Evolutionary conservation across 352 stramenopile species (phyloP).

Genomic region (Plasmopara muralis): DNA sequence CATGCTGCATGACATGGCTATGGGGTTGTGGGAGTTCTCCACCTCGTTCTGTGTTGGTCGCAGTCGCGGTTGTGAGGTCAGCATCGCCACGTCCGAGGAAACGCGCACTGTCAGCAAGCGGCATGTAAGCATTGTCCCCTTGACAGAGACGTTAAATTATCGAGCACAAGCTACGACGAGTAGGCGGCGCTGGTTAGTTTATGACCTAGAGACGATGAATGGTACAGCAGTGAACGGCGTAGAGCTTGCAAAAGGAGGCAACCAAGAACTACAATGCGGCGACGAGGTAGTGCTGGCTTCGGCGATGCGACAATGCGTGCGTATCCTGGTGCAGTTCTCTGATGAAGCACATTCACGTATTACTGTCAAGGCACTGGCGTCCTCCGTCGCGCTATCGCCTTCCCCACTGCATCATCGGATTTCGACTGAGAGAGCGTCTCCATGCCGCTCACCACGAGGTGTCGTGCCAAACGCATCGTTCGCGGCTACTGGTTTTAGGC

Average conservation of each 20-base stretch:
- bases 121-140: constrained; percentile 54
- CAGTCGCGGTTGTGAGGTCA: constrained; percentile 60
- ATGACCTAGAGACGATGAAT: constrained; percentile 77
- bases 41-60: constrained; percentile 61
- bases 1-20: constrained; percentile 17
- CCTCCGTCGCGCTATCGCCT: constrained; percentile 4
- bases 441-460: constrained; percentile 15
- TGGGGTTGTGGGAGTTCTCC: constrained; percentile 39
- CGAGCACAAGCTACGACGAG: constrained; percentile 1
- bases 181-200: constrained; percentile 56
- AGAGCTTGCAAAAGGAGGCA: constrained; percentile 43
- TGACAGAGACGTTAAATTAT: constrained; percentile 19
- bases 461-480: constrained; percentile 10
- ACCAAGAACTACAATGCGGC: constrained; percentile 51
- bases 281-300: constrained; percentile 69
- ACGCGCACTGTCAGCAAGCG: constrained; percentile 75
- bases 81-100: constrained; percentile 60
- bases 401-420: constrained; percentile 9
- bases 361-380: constrained; percentile 28
- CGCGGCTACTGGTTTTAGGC: constrained; percentile 10
- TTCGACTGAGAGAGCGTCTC: background rate
- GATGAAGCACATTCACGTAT: constrained; percentile 38
- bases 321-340: constrained; percentile 42
- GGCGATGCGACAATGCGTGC: constrained; percentile 52
- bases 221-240: constrained; percentile 73